These are phyloP conservation scores for Claviceps sorghi DNA, from an alignment of 2,329 filamentous ascomycete species.

Conservation along the genomic window DNA sequence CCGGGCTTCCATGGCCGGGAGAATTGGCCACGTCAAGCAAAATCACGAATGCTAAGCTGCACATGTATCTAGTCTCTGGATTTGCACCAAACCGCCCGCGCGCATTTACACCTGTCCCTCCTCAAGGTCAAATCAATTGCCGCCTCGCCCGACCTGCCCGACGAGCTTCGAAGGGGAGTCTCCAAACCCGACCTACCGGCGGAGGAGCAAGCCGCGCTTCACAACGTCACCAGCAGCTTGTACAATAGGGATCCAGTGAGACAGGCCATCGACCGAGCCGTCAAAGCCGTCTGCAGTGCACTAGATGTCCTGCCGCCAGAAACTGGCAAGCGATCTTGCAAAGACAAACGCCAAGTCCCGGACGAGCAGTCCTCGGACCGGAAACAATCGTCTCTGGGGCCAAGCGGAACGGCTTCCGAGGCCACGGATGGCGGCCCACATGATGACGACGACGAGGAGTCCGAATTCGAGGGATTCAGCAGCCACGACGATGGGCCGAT, in stretches of 20 bases:
- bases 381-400: slow-evolving; percentile 1
- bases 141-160: slow-evolving; percentile 34
- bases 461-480: slow-evolving; percentile 28
- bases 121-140: slow-evolving; percentile 39
- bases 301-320: slow-evolving; percentile 34
- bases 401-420: slow-evolving; percentile 9
- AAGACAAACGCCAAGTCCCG: slow-evolving; percentile 18
- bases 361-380: slow-evolving; percentile 15
- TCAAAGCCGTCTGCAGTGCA: slow-evolving; percentile 32
- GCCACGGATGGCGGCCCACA: slow-evolving; percentile 4
- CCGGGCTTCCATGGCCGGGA: no score
- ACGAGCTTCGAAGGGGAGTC: slow-evolving; percentile 29
- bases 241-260: slow-evolving; percentile 38
- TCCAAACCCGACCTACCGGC: slow-evolving; percentile 36
- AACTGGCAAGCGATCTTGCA: slow-evolving; percentile 18
- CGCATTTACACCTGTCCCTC: slow-evolving; percentile 40
- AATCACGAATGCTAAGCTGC: not conserved
- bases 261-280: slow-evolving; percentile 32
- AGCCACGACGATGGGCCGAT: slow-evolving; percentile 14
- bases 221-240: slow-evolving; percentile 45
- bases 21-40: not conserved
- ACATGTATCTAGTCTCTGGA: slow-evolving; percentile 33
- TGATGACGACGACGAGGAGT: slow-evolving; percentile 19
- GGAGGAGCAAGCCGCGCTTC: slow-evolving; percentile 35
- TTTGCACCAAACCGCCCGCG: slow-evolving; percentile 40